Evolutionary conservation across 768 basidiomycete genomes (phyloP).

Genomic region (Mycena polygramma): DNA sequence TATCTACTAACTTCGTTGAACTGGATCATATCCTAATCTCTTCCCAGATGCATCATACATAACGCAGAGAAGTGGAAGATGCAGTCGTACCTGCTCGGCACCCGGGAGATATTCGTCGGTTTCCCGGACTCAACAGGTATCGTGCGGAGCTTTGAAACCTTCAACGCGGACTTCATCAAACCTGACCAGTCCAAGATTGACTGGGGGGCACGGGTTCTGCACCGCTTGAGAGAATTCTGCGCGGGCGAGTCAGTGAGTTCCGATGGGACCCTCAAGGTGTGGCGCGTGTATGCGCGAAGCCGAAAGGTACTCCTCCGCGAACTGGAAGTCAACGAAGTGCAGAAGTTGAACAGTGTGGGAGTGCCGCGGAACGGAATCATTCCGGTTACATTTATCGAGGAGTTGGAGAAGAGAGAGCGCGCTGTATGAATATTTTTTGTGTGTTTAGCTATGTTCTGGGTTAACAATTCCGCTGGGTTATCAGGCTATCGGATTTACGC

Average conservation of each 20-base stretch:
- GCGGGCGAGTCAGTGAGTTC: not conserved
- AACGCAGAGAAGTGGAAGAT: constrained; percentile 21
- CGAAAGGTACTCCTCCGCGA: constrained; percentile 5
- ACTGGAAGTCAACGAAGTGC: not conserved
- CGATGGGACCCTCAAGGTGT: constrained; percentile 2
- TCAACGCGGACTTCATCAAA: not conserved
- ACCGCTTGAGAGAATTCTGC: constrained; percentile 9
- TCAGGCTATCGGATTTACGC: no score
- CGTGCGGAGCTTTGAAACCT: not conserved
- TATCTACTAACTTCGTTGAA: not conserved
- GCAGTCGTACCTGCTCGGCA: constrained; percentile 28
- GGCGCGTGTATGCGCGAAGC: constrained; percentile 14
- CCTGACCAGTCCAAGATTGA: not conserved
- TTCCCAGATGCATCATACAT: not conserved
- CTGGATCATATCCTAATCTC: not conserved
- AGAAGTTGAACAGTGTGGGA: constrained; percentile 19
- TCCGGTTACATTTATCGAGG: constrained; percentile 22
- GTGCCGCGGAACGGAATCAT: constrained; percentile 30
- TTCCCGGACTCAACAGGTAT: not conserved
- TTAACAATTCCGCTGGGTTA: no score
- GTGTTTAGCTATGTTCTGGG: no score
- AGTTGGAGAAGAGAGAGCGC: not conserved
- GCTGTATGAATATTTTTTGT: no score
- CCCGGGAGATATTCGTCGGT: constrained; percentile 19
- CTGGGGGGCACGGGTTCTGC: constrained; percentile 25